Evolutionary conservation across 306 rosid genomes (phyloP).

Genomic region (Casuarina equisetifolia): DNA sequence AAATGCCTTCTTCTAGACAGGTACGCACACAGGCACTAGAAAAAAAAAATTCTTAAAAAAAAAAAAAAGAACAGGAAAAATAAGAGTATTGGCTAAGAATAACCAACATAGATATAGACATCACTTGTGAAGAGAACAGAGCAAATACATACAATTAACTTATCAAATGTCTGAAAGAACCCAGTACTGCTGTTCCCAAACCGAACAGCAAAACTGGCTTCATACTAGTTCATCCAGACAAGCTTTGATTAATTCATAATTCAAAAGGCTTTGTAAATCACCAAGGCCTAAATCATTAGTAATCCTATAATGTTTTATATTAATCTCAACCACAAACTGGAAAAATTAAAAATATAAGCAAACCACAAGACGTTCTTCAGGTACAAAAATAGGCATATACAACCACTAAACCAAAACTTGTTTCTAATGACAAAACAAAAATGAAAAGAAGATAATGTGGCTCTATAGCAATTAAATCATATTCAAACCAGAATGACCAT

Average conservation of each 20-base stretch:
- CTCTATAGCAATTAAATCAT: conserved; percentile 9
- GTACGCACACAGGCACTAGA: neutral
- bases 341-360: conserved; percentile 7
- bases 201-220: neutral
- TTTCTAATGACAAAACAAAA: conserved; percentile 1
- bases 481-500: conserved; percentile 2
- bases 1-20: neutral
- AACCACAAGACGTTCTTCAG: conserved; percentile 1
- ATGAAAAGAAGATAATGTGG: conserved; percentile 5
- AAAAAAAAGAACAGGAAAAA: neutral
- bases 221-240: neutral
- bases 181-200: neutral
- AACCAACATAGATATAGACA: neutral
- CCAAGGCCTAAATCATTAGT: neutral
- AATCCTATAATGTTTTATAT: neutral
- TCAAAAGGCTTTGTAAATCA: conserved; percentile 1
- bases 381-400: neutral
- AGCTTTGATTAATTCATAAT: neutral
- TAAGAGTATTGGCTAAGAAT: neutral
- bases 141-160: neutral
- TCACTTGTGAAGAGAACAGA: neutral
- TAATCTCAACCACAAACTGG: conserved; percentile 7
- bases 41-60: neutral
- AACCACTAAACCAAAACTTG: neutral
- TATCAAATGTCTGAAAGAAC: neutral